Percentiles rank a stretch among this genome's conserved stretches.
Conservation (phyloP, 257 asterid genomes). For the Perilla frutescens region DNA sequence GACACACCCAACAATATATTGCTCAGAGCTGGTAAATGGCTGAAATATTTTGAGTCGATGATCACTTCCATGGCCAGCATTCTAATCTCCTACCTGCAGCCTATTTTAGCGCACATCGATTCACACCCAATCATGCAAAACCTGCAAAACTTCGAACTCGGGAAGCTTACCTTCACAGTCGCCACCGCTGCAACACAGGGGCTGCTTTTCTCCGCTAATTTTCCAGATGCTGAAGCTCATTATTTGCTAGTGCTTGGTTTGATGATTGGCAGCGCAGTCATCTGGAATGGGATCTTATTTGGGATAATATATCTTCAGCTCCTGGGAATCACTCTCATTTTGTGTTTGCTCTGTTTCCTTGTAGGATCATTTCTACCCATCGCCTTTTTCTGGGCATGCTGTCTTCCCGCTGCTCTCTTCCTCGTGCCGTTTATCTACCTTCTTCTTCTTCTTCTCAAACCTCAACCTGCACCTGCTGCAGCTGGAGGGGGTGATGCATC, state of each 20-base stretch:
- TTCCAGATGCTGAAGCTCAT: background rate
- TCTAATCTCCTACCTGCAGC: background rate
- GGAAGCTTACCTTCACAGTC: background rate
- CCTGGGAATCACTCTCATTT: background rate
- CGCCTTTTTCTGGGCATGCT: too few relatives aligned
- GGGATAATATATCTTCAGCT: background rate
- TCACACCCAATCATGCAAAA: background rate
- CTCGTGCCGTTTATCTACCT: too few relatives aligned
- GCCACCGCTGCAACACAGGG: background rate
- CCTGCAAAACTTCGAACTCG: background rate
- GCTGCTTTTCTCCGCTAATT: background rate
- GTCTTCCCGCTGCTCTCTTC: too few relatives aligned
- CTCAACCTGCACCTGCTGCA: too few relatives aligned
- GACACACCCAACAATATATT: too few relatives aligned
- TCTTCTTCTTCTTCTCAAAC: too few relatives aligned
- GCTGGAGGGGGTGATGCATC: too few relatives aligned
- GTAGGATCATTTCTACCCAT: background rate
- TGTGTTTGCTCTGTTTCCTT: background rate
- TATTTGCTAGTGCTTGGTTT: background rate
- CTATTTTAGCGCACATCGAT: background rate
- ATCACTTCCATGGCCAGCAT: too few relatives aligned
- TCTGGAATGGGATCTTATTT: background rate
- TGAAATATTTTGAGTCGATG: too few relatives aligned
- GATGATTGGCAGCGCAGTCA: background rate
- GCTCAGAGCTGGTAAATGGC: too few relatives aligned